Evolutionary conservation across 257 asterid species (phyloP).

Genomic region (Plantago elongata): DNA sequence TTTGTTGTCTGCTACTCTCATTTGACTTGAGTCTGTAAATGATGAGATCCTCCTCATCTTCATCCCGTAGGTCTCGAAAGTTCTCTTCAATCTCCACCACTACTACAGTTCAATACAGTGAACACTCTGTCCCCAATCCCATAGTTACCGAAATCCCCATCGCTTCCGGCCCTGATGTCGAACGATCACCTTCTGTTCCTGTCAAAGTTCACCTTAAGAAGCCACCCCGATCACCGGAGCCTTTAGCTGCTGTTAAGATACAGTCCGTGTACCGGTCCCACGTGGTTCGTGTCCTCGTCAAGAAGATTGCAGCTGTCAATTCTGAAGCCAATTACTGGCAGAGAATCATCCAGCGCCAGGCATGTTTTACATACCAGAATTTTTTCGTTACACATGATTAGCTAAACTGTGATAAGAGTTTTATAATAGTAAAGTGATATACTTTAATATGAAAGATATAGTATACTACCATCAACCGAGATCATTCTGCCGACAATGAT

Average conservation of each 20-base stretch:
- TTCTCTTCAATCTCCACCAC: slow-evolving; percentile 24
- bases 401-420: too few relatives aligned
- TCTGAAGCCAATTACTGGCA: slow-evolving; percentile 70
- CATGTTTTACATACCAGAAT: slow-evolving; percentile 7
- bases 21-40: neutral
- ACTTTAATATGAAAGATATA: too few relatives aligned
- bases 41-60: slow-evolving; percentile 35
- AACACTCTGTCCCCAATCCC: slow-evolving; percentile 32
- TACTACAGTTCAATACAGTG: slow-evolving; percentile 30
- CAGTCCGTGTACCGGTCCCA: slow-evolving; percentile 73
- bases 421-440: too few relatives aligned
- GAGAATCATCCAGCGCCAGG: slow-evolving; percentile 82
- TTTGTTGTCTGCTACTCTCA: slow-evolving; percentile 3
- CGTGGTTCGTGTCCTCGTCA: slow-evolving; percentile 51
- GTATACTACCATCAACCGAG: too few relatives aligned
- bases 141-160: slow-evolving; percentile 34
- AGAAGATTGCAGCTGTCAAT: slow-evolving; percentile 65
- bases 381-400: neutral
- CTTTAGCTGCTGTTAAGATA: slow-evolving; percentile 53
- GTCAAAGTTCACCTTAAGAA: slow-evolving; percentile 26
- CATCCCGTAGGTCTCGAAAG: slow-evolving; percentile 20
- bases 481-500: too few relatives aligned
- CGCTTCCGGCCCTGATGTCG: slow-evolving; percentile 22
- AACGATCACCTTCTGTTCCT: slow-evolving; percentile 21
- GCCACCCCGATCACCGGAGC: slow-evolving; percentile 20